Base-by-base conservation (phyloP, 176 grass and related monocot species). In the Musa schizocarpa region DNA sequence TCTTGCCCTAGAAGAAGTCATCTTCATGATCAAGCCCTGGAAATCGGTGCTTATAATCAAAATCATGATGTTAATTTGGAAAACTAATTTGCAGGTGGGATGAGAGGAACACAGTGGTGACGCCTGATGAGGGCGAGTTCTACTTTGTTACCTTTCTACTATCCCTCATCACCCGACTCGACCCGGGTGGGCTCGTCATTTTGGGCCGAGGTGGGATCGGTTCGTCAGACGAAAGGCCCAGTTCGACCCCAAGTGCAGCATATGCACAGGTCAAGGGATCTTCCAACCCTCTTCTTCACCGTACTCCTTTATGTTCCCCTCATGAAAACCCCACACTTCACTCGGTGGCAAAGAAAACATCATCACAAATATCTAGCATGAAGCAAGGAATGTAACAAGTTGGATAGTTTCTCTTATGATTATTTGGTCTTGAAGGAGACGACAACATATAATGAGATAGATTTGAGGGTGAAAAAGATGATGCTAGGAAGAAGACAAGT, bases 61-160 rank as follows among this genome's bases (percentile, higher is more conserved):
- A 34, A 34, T 34, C 34, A 34, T 34, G 34, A 34, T 34, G 34
- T 5, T 34, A 34, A 34, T 34, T 34, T 34, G 34, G 34, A 34
- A 34, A 34, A 5, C 34, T 72, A 13, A 81, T 63, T 27, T 71
- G 57, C 75, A 99, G 95, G 54, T 99, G 95, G 95, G 90, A 99
- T 58, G 81, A 78, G 19, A 82, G 95, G 78, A 94, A 84, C 84
- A 86, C 95, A 1, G 90, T 59, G 50, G 90, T 94, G 61, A 99
- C 82, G 17, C 95, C 95, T 2, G 88, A 91, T 23, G 95, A 99
- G 80, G 86, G 92, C 9, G 80, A 94, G 72, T 99, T 99, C 88
- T 99, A 99, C 84, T 82, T 99, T 71, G 95, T 94, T 65, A 90
- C 86, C 51, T 94, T 99, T 83, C 82, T 94, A 24, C 22, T 22